Conservation (phyloP, 306 rosid species). For the Alnus glutinosa region DNA sequence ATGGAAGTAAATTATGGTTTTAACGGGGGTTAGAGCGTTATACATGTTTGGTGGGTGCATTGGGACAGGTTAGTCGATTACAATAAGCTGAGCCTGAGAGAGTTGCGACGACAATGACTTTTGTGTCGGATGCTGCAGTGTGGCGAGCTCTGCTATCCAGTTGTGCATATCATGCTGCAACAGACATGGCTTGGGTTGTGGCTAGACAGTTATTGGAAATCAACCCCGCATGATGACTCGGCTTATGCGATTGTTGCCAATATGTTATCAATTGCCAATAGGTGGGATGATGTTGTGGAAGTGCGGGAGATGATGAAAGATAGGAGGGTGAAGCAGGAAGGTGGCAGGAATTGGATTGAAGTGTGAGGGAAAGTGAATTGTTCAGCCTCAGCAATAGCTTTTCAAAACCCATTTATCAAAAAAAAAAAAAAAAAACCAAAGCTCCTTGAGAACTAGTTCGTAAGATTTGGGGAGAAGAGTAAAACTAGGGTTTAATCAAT, state of each 20-base stretch:
- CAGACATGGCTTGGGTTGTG: constrained; percentile 61
- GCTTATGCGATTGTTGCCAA: constrained; percentile 77
- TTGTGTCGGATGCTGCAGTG: constrained; percentile 74
- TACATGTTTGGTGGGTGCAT: constrained; percentile 83
- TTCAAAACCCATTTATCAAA: too few relatives aligned
- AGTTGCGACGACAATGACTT: constrained; percentile 63
- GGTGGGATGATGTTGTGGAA: constrained; percentile 85
- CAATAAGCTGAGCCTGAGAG: constrained; percentile 55
- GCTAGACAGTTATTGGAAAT: constrained; percentile 67
- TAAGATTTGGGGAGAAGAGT: too few relatives aligned
- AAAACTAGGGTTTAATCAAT: too few relatives aligned
- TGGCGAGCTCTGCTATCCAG: constrained; percentile 82
- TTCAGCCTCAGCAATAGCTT: too few relatives aligned
- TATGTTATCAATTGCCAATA: constrained; percentile 56
- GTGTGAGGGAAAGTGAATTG: constrained; percentile 53
- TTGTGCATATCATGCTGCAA: constrained; percentile 61
- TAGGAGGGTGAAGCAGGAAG: constrained; percentile 63
- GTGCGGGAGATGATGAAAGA: constrained; percentile 76
- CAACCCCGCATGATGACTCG: constrained; percentile 62
- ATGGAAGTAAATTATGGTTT: constrained; percentile 59
- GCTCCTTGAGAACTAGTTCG: too few relatives aligned
- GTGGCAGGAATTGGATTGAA: constrained; percentile 94
- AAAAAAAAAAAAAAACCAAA: too few relatives aligned
- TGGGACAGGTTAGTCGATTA: constrained; percentile 66
- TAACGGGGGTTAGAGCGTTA: constrained; percentile 76